Conservation (phyloP, 2,329 filamentous ascomycete species). For the Phoma sp. region DNA sequence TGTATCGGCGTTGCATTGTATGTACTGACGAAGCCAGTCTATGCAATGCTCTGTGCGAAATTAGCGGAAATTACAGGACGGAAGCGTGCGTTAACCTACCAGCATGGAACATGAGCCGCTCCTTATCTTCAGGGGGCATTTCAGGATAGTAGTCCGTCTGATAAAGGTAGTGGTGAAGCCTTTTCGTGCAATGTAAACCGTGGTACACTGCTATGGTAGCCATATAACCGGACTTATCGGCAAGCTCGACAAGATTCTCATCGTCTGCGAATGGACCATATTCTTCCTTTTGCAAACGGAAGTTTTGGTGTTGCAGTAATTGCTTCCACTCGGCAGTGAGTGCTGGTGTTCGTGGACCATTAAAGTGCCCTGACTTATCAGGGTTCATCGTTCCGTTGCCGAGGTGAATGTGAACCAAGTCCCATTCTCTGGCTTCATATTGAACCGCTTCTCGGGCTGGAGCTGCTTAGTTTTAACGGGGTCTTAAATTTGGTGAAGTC, state of each 20-base stretch:
- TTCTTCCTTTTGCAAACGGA: slow-evolving; percentile 1
- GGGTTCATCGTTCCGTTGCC: slow-evolving; percentile 1
- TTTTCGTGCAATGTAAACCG: background rate
- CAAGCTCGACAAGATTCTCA: background rate
- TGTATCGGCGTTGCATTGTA: slow-evolving; percentile 1
- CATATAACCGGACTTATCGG: background rate
- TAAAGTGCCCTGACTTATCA: background rate
- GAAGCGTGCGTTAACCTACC: background rate
- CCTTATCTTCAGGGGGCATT: background rate
- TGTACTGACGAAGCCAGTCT: slow-evolving; percentile 1
- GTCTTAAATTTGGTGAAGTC: background rate
- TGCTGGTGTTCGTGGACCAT: background rate
- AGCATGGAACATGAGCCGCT: background rate
- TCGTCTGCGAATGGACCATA: background rate
- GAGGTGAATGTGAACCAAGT: background rate
- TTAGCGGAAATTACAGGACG: background rate
- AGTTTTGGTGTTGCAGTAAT: slow-evolving; percentile 2
- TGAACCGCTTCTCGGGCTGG: background rate
- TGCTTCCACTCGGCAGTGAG: background rate
- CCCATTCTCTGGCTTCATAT: background rate
- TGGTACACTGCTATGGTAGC: background rate
- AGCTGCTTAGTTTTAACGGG: background rate
- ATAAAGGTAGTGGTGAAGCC: slow-evolving; percentile 1
- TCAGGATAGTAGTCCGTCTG: background rate
- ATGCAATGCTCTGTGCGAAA: background rate